Evolutionary conservation across 495 filamentous ascomycete genomes (phyloP), one percentile per base, ranked within the genome.

Genomic region (Haplographium delicatum): DNA sequence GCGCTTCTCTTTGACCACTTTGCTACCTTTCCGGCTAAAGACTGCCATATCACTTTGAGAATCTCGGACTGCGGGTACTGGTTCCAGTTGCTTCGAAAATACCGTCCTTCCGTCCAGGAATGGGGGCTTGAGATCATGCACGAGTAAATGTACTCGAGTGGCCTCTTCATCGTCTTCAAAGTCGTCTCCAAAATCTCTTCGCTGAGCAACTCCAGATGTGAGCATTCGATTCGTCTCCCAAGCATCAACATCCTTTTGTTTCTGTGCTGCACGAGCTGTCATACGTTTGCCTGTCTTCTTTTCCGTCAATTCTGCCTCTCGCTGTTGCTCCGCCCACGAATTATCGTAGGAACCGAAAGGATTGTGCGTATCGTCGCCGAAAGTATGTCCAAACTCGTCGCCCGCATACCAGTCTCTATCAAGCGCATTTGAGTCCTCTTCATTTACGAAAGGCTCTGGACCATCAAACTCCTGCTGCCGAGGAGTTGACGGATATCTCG

Each of bases 141-240:
- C 85, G 15, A 97, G 75, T 31, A 99, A 63, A 72, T 99, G 94
- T 23, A 96, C 80, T 44, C 94, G 78, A 8, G 86, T 96, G 19
- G 78, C 86, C 60, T 97, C 93, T 39, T 95, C 85, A 56, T 98
- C 93, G 41, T 96, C 91, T 51, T 85, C 80, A 51, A 95, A 91
- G 56, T 91, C 88, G 19, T 77, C 74, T 25, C 84, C 82, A 56
- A 86, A 79, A 57, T 91, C 86, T 53, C 88, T 74, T 66, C 91
- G 71, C 65, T 97, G 94, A 13, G 94, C 94, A 40, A 97, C 91
- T 44, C 89, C 91, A 10, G 89, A 95, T 0, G 89, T 94, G 35
- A 97, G 81, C 94, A 99, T 96, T 30, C 93, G 88, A 68, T 99
- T 97, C 13, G 90, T 91, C 65, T 98, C 93, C 93, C 93, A 98